A percentile compares a stretch with the other conserved stretches of the same genome.
Evolutionary conservation across 345 rosid species (phyloP).

Genomic region (Geranium brycei): DNA sequence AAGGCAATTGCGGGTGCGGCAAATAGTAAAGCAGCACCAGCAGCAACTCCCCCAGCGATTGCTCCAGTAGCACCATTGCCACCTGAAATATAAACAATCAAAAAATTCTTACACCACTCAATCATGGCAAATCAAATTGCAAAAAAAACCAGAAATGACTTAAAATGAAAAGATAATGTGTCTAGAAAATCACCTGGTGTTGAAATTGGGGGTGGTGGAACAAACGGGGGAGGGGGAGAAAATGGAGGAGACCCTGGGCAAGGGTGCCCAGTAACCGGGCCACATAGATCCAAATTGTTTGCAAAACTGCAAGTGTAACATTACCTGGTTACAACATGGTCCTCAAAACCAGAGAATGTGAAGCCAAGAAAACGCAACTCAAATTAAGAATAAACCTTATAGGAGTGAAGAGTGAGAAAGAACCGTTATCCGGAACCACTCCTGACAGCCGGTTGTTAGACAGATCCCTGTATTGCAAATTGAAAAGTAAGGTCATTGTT

Average conservation of each 20-base stretch:
- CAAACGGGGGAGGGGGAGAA: constrained; percentile 98
- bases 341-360: not conserved
- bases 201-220: constrained; percentile 63
- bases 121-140: not conserved
- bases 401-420: constrained; percentile 95
- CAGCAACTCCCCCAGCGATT: constrained; percentile 99
- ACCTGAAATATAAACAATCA: constrained; percentile 29
- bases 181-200: constrained; percentile 38
- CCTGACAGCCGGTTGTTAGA: constrained; percentile 89
- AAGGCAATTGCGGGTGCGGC: constrained; percentile 97
- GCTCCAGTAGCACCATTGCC: constrained; percentile 80
- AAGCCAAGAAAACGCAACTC: not conserved
- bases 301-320: constrained; percentile 66
- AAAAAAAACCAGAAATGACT: not conserved
- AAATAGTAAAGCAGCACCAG: constrained; percentile 91
- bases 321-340: constrained; percentile 6
- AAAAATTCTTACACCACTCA: not conserved
- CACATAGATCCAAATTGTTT: constrained; percentile 83
- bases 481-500: constrained; percentile 9
- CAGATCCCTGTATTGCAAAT: constrained; percentile 54
- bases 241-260: constrained; percentile 99
- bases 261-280: constrained; percentile 85
- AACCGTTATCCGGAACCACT: constrained; percentile 93
- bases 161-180: not conserved
- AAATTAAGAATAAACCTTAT: constrained; percentile 52